phyloP scores from a whole-genome alignment of 2,329 filamentous ascomycete genomes.

The Nothophaeocryptopus gaeumannii region DNA sequence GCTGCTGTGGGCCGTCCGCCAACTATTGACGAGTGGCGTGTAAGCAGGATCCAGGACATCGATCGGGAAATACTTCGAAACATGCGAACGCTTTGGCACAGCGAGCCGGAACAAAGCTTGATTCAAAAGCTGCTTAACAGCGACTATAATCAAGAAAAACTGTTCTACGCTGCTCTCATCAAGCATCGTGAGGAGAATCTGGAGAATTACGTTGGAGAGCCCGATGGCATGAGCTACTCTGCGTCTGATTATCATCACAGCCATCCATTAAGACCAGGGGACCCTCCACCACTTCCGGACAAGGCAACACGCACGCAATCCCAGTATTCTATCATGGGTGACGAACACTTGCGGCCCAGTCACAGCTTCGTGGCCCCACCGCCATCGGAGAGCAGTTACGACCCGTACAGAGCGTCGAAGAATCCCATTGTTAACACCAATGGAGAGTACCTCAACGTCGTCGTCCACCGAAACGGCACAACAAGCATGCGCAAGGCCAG shows the following conservation, averaged over 20 bases:
- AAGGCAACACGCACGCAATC: constrained; percentile 49
- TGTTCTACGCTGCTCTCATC: constrained; percentile 83
- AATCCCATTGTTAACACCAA: constrained; percentile 49
- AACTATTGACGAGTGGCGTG: constrained; percentile 60
- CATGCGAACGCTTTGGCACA: constrained; percentile 88
- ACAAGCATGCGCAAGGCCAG: constrained; percentile 38
- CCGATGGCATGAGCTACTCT: constrained; percentile 68
- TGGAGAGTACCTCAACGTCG: constrained; percentile 64
- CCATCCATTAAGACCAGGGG: constrained; percentile 33
- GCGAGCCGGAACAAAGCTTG: constrained; percentile 69
- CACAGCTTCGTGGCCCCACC: constrained; percentile 52
- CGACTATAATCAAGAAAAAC: constrained; percentile 76
- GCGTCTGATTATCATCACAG: constrained; percentile 88
- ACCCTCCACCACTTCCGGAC: constrained; percentile 37
- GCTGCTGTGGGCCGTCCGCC: constrained; percentile 52
- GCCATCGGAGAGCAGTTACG: constrained; percentile 65
- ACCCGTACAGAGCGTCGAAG: constrained; percentile 74
- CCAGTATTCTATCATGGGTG: constrained; percentile 56
- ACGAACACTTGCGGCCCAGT: constrained; percentile 49
- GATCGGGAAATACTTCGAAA: constrained; percentile 81
- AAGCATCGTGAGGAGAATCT: constrained; percentile 80
- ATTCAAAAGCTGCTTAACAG: constrained; percentile 60
- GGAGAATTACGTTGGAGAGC: constrained; percentile 76
- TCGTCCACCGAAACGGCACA: constrained; percentile 57
- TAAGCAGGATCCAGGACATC: constrained; percentile 63